Evolutionary conservation across 163 green algal species (phyloP), one percentile per base, ranked within the genome.

Genomic region (Scenedesmus sp.): DNA sequence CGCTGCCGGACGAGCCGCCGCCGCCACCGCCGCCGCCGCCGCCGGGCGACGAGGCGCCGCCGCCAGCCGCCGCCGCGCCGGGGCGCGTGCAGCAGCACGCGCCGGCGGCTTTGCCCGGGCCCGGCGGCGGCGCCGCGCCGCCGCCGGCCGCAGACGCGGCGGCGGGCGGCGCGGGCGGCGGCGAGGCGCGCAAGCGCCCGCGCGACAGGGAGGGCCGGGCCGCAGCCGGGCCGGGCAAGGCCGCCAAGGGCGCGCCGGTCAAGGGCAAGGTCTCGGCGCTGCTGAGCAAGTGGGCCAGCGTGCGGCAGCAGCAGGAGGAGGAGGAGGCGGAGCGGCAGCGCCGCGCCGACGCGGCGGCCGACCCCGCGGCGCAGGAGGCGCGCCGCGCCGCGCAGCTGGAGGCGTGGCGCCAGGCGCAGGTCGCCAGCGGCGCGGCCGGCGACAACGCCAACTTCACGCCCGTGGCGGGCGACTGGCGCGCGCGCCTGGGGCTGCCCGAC

Each of bases 401-500:
- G 77, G n/a, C 65, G 34, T 88, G 85, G 85, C 63, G 80, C 36
- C 36, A 39, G 54, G 57, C 81, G 66, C 80, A 88, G 73, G 29
- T 86, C 56, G n/a, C 48, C 26, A 78, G 63, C 17, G 83, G 83
- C 1, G 74, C 60, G 3, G 77, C 71, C 15, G 83, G 80, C 13
- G 85, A 71, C 51, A 95, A 95, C 63, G 74, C 91, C 47, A 95
- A 95, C 74, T 94, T 95, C 60, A 60, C 51, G 17, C 74, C 74
- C 17, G 20, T 81, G 13, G 63, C 44, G 57, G 58, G 42, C 24
- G 71, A 80, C 33, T 80, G 71, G 71, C 18, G 71, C 26, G 71
- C 71, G 11, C 60, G 62, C 20, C 58, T 80, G 45, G 58, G 58
- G 15, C 10, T 69, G 2, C 62, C n/a, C 26, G 51, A 22, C 29